These are phyloP conservation scores for Colletotrichum sojae DNA, from an alignment of 2,329 filamentous ascomycete genomes.

Conservation along the genomic window DNA sequence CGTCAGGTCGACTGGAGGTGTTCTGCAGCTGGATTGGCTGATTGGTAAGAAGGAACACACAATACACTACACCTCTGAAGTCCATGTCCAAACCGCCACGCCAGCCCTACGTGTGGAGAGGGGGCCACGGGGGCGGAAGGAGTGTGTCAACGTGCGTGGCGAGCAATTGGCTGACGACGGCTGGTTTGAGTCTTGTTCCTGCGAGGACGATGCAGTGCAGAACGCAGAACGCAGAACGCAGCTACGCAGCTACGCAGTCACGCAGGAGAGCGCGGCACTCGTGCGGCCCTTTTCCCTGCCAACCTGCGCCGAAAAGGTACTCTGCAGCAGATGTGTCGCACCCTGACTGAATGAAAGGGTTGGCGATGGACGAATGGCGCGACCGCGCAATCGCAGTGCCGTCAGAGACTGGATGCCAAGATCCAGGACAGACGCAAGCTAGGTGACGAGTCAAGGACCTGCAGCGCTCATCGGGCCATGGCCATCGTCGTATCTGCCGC, in stretches of 20 bases:
- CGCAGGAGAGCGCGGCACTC: conserved; percentile 4
- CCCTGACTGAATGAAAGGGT: not conserved
- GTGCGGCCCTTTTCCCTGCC: conserved; percentile 19
- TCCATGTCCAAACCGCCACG: conserved; percentile 3
- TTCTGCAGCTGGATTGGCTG: not conserved
- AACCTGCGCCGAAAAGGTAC: conserved; percentile 34
- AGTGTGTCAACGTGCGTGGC: conserved; percentile 4
- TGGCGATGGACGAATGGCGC: conserved; percentile 27
- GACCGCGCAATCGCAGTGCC: conserved; percentile 37
- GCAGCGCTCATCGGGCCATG: not conserved
- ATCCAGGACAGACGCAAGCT: conserved; percentile 32
- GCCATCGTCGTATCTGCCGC: not conserved
- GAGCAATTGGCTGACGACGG: conserved; percentile 35
- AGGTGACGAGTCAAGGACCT: conserved; percentile 35
- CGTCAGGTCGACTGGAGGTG: conserved; percentile 2
- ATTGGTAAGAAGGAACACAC: not conserved
- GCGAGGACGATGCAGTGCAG: conserved; percentile 14
- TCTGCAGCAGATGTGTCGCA: conserved; percentile 19
- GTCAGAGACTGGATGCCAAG: conserved; percentile 5
- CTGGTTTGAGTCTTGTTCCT: conserved; percentile 28
- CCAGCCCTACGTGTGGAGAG: conserved; percentile 40
- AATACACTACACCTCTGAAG: not conserved
- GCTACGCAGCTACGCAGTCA: not conserved
- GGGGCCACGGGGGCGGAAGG: not conserved
- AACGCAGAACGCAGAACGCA: not conserved